phyloP scores from a whole-genome alignment of 768 basidiomycete genomes.

The Kondoa malvinella region DNA sequence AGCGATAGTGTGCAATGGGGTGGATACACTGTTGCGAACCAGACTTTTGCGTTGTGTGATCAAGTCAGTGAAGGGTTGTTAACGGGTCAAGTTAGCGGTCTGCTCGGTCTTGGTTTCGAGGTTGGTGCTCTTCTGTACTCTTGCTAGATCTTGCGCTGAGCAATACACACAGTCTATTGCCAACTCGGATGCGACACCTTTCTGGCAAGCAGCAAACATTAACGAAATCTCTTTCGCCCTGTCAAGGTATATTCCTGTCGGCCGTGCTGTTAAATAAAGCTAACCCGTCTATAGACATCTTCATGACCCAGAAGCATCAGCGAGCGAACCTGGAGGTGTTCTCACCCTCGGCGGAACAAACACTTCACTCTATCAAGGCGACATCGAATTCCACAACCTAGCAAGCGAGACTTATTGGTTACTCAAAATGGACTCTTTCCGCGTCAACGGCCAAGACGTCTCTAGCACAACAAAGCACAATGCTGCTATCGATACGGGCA shows the following conservation, averaged over 20 bases:
- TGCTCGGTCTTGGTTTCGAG: not conserved
- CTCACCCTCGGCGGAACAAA: constrained; percentile 1
- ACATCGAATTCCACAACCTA: not conserved
- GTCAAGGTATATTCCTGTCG: not conserved
- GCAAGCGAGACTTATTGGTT: not conserved
- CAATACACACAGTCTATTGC: not conserved
- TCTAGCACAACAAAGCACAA: not conserved
- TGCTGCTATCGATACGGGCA: constrained; percentile 2
- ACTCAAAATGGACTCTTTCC: not conserved
- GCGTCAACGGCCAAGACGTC: not conserved
- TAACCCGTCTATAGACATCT: not conserved
- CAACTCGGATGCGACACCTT: not conserved
- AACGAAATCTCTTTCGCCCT: constrained; percentile 3
- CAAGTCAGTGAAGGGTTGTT: not conserved
- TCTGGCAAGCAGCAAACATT: constrained; percentile 1
- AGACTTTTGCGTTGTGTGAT: constrained; percentile 5
- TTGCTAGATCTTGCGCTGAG: not conserved
- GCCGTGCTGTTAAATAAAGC: not conserved
- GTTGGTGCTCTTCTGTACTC: not conserved
- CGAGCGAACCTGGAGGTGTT: not conserved
- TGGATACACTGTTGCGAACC: not conserved
- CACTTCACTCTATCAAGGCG: not conserved
- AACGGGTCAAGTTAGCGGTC: not conserved
- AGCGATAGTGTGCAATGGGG: not conserved
- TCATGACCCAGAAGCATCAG: not conserved